Percentiles rank a stretch among this genome's conserved stretches.
phyloP scores from a whole-genome alignment of 805 yeast species.

The Zygoascus biomembranicola region DNA sequence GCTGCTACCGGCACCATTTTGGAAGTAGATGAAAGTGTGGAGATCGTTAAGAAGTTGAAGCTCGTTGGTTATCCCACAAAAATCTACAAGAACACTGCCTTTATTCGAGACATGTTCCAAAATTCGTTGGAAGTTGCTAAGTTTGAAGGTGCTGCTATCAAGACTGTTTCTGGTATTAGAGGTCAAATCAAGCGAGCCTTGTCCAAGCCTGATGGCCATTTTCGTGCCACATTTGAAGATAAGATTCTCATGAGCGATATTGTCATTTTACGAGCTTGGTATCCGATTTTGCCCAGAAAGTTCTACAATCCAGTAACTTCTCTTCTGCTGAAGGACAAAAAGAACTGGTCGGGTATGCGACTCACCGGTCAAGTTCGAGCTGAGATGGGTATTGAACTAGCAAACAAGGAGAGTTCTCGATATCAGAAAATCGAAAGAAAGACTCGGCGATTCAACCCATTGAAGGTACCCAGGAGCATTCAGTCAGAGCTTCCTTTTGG shows the following conservation, averaged over 20 bases:
- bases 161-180: conserved; percentile 93
- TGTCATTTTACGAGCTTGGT: conserved; percentile 89
- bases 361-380: conserved; percentile 91
- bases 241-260: conserved; percentile 79
- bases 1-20: conserved; percentile 96
- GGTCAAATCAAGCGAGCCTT: conserved; percentile 96
- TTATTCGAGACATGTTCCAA: conserved; percentile 92
- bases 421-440: conserved; percentile 71
- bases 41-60: conserved; percentile 91
- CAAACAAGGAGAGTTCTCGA: conserved; percentile 43
- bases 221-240: conserved; percentile 95
- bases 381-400: conserved; percentile 56
- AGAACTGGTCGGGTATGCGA: conserved; percentile 94
- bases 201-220: conserved; percentile 90
- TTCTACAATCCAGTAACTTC: conserved; percentile 97
- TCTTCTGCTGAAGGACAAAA: conserved; percentile 62
- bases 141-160: conserved; percentile 95
- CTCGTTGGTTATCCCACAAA: conserved; percentile 92
- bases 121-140: conserved; percentile 91
- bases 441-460: conserved; percentile 78
- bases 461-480: conserved; percentile 75
- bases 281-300: conserved; percentile 82
- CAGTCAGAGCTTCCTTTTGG: conserved; percentile 79
- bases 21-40: conserved; percentile 80
- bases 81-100: conserved; percentile 92